Conservation (phyloP, 352 stramenopile genomes). For the Pythium dissimile region DNA sequence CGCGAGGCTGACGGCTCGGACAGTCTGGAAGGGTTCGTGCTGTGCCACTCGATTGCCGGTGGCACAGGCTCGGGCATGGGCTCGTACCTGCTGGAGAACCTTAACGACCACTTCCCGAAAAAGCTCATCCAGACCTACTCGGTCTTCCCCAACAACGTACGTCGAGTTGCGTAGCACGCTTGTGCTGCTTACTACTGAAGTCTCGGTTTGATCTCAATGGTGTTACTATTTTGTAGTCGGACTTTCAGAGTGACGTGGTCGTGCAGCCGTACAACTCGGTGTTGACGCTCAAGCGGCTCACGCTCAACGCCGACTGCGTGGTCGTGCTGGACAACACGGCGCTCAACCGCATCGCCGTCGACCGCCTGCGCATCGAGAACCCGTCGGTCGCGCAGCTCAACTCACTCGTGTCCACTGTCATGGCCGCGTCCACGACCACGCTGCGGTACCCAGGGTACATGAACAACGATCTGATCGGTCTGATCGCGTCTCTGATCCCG, state of each 20-base stretch:
- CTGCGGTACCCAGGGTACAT: conserved; percentile 98
- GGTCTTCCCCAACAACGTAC: conserved; percentile 96
- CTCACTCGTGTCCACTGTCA: conserved; percentile 98
- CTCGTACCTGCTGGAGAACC: conserved; percentile 97
- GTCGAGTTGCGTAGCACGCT: no score
- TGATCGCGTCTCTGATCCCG: conserved; percentile 97
- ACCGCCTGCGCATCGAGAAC: conserved; percentile 95
- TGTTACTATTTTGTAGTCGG: conserved; percentile 25
- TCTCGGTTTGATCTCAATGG: background rate
- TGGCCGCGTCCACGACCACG: conserved; percentile 98
- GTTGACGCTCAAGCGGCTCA: conserved; percentile 98
- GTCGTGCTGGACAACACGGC: conserved; percentile 99
- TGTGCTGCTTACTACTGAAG: no score
- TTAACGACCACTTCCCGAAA: conserved; percentile 99
- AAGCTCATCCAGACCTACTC: conserved; percentile 99
- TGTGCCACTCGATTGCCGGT: conserved; percentile 98
- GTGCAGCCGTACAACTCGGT: conserved; percentile 99
- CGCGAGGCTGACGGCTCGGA: conserved; percentile 95
- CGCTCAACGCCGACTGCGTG: conserved; percentile 97
- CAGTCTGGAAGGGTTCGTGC: conserved; percentile 96
- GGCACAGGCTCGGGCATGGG: conserved; percentile 99
- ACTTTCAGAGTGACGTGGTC: conserved; percentile 95
- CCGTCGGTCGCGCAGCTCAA: conserved; percentile 97
- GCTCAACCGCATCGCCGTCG: conserved; percentile 95
- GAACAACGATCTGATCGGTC: conserved; percentile 99